Percentiles rank a stretch among this genome's conserved stretches.
Evolutionary conservation across 176 grass and related monocot genomes (phyloP).

Genomic region (Hsuehochloa calcarea): DNA sequence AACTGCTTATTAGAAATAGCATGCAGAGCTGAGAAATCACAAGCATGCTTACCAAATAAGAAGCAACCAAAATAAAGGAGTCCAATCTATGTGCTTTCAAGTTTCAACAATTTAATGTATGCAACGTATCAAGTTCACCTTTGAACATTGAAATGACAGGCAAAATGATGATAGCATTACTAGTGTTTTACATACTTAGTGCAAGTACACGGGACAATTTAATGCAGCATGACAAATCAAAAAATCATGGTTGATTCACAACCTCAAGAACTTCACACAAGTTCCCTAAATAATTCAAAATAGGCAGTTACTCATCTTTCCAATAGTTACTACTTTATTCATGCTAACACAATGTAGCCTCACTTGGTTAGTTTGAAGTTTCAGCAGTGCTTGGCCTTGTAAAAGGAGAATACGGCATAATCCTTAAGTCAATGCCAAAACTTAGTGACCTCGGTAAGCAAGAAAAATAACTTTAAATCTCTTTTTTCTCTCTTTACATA

Average conservation of each 20-base stretch:
- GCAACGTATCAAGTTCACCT: neutral
- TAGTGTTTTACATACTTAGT: neutral
- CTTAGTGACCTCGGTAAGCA: neutral
- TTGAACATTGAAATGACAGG: neutral
- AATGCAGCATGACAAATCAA: neutral
- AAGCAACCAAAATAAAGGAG: neutral
- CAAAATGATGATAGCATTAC: neutral
- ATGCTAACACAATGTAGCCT: neutral
- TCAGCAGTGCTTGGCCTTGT: neutral
- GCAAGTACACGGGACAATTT: neutral
- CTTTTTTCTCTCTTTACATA: neutral
- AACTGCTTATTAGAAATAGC: neutral
- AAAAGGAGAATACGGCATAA: neutral
- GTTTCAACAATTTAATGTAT: neutral
- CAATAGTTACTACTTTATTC: neutral
- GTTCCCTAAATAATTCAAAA: neutral
- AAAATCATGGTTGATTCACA: neutral
- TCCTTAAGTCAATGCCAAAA: slow-evolving; percentile 13
- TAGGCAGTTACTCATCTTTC: neutral
- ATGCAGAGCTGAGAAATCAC: neutral
- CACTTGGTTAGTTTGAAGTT: neutral
- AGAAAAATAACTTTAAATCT: neutral
- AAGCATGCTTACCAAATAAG: neutral
- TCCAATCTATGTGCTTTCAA: neutral
- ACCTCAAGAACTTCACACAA: neutral